Conservation (phyloP, 1,139 yeast species). For the Geotrichum histeridarum region DNA sequence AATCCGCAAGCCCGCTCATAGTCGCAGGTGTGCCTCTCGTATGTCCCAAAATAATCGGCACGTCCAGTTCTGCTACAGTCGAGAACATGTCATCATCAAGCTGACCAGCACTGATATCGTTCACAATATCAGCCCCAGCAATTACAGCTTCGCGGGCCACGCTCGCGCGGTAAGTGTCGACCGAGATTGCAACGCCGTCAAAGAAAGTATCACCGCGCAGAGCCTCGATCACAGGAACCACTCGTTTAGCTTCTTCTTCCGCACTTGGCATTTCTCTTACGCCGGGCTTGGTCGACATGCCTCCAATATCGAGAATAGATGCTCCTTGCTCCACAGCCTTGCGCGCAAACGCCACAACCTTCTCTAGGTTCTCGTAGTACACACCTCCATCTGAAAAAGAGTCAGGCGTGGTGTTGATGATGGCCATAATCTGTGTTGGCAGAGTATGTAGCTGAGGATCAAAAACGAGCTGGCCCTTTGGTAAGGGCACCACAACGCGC, state of each 20-base stretch:
- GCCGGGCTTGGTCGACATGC: slow-evolving; percentile 87
- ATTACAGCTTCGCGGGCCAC: slow-evolving; percentile 67
- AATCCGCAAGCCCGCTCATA: slow-evolving; percentile 60
- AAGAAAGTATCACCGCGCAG: slow-evolving; percentile 41
- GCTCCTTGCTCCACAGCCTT: slow-evolving; percentile 53
- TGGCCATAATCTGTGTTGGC: slow-evolving; percentile 62
- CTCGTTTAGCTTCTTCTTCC: slow-evolving; percentile 57
- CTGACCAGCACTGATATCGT: slow-evolving; percentile 83
- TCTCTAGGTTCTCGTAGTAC: slow-evolving; percentile 36
- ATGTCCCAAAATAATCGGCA: slow-evolving; percentile 79
- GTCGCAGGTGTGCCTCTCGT: slow-evolving; percentile 76
- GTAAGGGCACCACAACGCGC: slow-evolving; percentile 34
- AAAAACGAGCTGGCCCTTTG: slow-evolving; percentile 24
- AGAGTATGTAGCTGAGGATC: slow-evolving; percentile 27
- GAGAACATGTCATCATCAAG: slow-evolving; percentile 61
- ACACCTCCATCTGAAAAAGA: slow-evolving; percentile 90
- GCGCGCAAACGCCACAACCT: slow-evolving; percentile 42
- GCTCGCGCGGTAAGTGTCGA: slow-evolving; percentile 74
- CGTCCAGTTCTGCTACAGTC: slow-evolving; percentile 57
- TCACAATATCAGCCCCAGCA: slow-evolving; percentile 86
- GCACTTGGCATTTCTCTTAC: slow-evolving; percentile 50
- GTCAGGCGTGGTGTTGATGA: slow-evolving; percentile 86
- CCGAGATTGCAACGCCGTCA: slow-evolving; percentile 50
- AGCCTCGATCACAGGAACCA: slow-evolving; percentile 62
- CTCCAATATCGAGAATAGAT: slow-evolving; percentile 81